phyloP scores from a whole-genome alignment of 441 rosid genomes.

The Brassica balearica region DNA sequence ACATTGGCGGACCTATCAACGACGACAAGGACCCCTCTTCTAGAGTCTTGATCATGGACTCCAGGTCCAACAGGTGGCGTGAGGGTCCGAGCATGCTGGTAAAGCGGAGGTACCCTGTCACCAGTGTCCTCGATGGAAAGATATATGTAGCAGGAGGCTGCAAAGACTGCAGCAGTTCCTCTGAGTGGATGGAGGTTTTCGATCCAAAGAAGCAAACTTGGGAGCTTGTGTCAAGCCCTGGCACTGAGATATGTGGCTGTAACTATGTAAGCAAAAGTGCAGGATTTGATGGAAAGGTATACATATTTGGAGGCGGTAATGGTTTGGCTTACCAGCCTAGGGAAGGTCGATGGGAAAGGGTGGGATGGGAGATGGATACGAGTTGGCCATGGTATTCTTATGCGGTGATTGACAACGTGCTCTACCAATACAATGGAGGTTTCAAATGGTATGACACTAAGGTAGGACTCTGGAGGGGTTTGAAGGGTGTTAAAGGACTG shows the following conservation, averaged over 20 bases:
- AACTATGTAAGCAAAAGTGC: neutral
- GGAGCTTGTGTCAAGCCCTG: slow-evolving; percentile 9
- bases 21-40: neutral
- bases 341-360: slow-evolving; percentile 11
- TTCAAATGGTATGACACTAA: slow-evolving; percentile 11
- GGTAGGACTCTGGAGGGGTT: neutral
- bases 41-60: slow-evolving; percentile 21
- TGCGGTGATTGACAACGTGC: slow-evolving; percentile 8
- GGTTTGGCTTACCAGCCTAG: neutral
- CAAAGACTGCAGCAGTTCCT: neutral
- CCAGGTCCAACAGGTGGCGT: neutral
- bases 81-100: slow-evolving; percentile 19
- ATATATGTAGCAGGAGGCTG: slow-evolving; percentile 21
- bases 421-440: neutral
- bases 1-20: slow-evolving; percentile 1
- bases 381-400: neutral
- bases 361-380: slow-evolving; percentile 2
- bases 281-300: neutral
- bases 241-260: neutral
- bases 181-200: slow-evolving; percentile 18
- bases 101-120: neutral
- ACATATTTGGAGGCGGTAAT: neutral
- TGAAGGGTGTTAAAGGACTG: slow-evolving; percentile 20
- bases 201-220: neutral
- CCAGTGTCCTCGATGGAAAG: slow-evolving; percentile 13